A percentile compares a stretch with the other conserved stretches of the same genome.
Evolutionary conservation across 352 stramenopile species (phyloP).

Genomic region (Vaucheria bursata): DNA sequence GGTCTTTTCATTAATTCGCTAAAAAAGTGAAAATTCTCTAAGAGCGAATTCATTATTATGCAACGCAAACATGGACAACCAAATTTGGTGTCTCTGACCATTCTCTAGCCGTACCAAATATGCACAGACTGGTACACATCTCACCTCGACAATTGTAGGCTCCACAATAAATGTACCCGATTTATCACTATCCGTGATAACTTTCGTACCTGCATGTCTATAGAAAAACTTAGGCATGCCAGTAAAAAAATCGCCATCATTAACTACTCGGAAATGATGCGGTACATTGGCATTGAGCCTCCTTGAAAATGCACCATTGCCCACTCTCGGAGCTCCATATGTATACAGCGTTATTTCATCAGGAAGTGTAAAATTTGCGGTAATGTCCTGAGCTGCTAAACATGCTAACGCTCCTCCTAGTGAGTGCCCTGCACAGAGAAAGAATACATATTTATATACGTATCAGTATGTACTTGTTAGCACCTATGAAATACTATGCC

Average conservation of each 20-base stretch:
- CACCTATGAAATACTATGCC: too few relatives aligned
- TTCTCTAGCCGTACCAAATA: neutral
- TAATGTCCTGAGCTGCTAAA: constrained; percentile 44
- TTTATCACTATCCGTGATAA: constrained; percentile 36
- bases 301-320: constrained; percentile 33
- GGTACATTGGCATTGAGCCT: constrained; percentile 23
- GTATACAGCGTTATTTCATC: constrained; percentile 41
- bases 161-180: constrained; percentile 41
- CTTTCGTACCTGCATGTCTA: constrained; percentile 33
- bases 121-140: neutral
- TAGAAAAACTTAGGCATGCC: constrained; percentile 44
- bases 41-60: neutral
- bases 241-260: constrained; percentile 42
- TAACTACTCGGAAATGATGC: constrained; percentile 45
- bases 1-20: neutral
- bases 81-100: neutral
- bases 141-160: constrained; percentile 33
- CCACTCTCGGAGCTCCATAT: constrained; percentile 38
- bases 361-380: constrained; percentile 31
- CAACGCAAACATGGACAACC: neutral
- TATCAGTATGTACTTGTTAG: too few relatives aligned
- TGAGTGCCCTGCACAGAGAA: constrained; percentile 29
- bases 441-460: too few relatives aligned
- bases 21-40: neutral
- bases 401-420: constrained; percentile 36